Base-by-base conservation (phyloP, 2,329 filamentous ascomycete genomes). In the Pseudopithomyces chartarum region DNA sequence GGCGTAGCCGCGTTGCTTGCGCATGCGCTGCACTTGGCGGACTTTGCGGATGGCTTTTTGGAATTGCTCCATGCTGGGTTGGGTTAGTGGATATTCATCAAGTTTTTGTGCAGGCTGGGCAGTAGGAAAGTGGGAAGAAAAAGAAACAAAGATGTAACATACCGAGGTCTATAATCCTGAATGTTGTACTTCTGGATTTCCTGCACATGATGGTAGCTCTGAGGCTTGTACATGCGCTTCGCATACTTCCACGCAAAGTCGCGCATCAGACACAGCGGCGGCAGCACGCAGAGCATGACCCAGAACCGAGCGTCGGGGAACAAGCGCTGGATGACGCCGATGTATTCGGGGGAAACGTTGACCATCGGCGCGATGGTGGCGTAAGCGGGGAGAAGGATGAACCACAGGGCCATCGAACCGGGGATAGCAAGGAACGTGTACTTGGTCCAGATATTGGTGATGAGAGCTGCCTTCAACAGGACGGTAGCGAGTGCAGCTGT, bases 111-210 rank as follows among this genome's bases (percentile, higher is more conserved):
- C n/a, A n/a, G n/a, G n/a, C n/a, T n/a, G n/a, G n/a, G n/a, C n/a
- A n/a, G n/a, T n/a, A n/a, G n/a, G 32, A 29, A 38, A 6, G 34
- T 38, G 12, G 5, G 13, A 38, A 38, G 34, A 38, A 13, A 38
- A 13, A 38, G 34, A 12, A n/a, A 19, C 8, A 13, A 40, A 26
- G 13, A 45, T 26, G 12, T 32, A 32, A 81, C 84, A 66, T 85
- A 93, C 91, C 95, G 88, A 60, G 95, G 95, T 72, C 95, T 85
- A 78, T 99, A 99, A 80, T 99, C 95, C 80, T 99, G 95, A 58
- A 99, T 97, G 70, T 99, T 99, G 81, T 98, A 99, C 80, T 99
- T 99, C 78, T 99, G 95, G 67, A 99, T 99, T 80, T 99, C 95
- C 78, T 99, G 95, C 62, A 99, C 95, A 76, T 99, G 95, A 69